A percentile compares a stretch with the other conserved stretches of the same genome.
These are phyloP conservation scores for Xylaria digitata DNA, from an alignment of 2,329 filamentous ascomycete genomes.

Conservation along the genomic window DNA sequence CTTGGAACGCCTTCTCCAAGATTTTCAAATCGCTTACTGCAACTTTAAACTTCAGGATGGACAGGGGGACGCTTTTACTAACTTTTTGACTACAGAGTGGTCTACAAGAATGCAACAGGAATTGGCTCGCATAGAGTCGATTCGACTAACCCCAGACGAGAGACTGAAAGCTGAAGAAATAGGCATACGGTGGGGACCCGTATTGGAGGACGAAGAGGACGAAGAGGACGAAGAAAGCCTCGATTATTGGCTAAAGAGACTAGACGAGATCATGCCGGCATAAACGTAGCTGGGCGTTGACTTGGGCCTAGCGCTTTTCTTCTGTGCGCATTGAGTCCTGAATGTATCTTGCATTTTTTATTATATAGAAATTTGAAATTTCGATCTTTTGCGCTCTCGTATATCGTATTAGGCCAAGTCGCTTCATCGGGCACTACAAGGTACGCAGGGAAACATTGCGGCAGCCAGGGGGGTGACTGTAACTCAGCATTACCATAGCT, in stretches of 20 bases:
- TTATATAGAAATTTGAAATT: no score
- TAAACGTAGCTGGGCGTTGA: not conserved
- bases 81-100: constrained; percentile 8
- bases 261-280: constrained; percentile 12
- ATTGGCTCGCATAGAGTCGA: not conserved
- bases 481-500: no score
- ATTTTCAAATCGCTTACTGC: constrained; percentile 7
- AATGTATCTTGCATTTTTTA: no score
- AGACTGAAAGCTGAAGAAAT: constrained; percentile 5
- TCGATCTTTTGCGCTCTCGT: no score
- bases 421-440: no score
- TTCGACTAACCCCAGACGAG: not conserved
- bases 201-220: not conserved
- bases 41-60: not conserved
- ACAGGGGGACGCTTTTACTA: not conserved
- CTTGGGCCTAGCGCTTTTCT: no score
- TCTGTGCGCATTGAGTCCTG: no score
- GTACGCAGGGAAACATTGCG: no score
- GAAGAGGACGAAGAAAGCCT: not conserved
- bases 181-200: constrained; percentile 10
- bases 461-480: no score
- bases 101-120: not conserved
- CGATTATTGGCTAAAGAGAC: not conserved
- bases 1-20: not conserved
- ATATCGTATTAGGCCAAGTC: no score